phyloP scores from a whole-genome alignment of 768 basidiomycete species.

The Serendipita sp. region DNA sequence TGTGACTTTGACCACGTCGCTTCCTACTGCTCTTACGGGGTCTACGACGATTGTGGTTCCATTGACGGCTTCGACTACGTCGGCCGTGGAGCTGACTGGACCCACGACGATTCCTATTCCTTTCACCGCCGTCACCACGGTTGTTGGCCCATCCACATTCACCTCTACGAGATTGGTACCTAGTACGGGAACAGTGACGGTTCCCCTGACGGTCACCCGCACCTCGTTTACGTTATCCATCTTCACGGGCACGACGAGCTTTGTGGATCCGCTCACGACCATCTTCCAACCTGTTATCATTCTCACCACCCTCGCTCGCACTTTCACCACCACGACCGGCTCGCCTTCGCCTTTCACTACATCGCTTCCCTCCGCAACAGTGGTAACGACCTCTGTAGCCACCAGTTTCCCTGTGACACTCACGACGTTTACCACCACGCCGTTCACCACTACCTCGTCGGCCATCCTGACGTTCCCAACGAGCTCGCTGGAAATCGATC shows the following conservation, averaged over 20 bases:
- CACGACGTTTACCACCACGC: neutral
- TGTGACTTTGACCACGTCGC: neutral
- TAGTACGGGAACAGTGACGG: neutral
- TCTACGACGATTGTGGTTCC: neutral
- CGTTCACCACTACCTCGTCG: neutral
- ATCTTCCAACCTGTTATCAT: neutral
- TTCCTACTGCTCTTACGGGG: neutral
- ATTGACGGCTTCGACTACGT: neutral
- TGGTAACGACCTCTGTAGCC: no score
- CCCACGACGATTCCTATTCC: neutral
- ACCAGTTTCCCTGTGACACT: neutral
- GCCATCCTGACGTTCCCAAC: neutral
- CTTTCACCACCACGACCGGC: neutral
- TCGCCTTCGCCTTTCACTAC: neutral
- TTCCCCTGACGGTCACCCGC: neutral
- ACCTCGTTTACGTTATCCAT: neutral
- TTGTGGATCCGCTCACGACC: neutral
- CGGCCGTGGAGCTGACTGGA: neutral
- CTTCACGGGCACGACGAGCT: neutral
- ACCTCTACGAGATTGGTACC: neutral
- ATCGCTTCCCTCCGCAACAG: neutral
- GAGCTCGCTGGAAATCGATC: neutral
- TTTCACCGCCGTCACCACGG: neutral
- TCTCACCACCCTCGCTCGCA: neutral
- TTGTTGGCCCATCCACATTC: neutral